Evolutionary conservation across 139 green algal genomes (phyloP), one percentile per base, ranked within the genome.

Genomic region (Trebouxia sp.): DNA sequence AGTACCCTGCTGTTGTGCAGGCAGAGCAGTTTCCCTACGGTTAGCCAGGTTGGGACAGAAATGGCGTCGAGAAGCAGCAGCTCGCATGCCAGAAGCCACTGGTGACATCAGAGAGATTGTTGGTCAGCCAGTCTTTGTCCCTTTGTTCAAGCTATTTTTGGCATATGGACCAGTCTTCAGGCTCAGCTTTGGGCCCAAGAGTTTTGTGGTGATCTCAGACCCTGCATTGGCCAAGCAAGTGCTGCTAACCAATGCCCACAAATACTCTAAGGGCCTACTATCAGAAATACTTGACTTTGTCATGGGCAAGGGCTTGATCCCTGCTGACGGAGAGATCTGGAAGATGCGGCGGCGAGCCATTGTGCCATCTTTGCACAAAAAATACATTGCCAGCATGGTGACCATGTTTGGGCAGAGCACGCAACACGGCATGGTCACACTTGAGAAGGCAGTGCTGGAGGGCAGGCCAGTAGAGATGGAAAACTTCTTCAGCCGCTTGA

Each of bases 241-340:
- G 65, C 88, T 98, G 67, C 42, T 92, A 28, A 93, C 92, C 43
- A 98, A 98, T 85, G 95, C 95, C 5, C 84, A 86, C 75, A 94
- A 95, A 80, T 98, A 98, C 87, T 90, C 83, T 80, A 98, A 98
- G 85, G 95, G 93, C 11, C 75, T 98, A 17, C 90, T 98, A 42
- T 90, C 84, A 6, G 94, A 98, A 86, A 98, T 98, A 83, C 87
- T 98, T 62, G 92, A 98, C 66, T 97, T 97, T 90, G 92, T 98
- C 41, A 98, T 98, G 95, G 95, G 95, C 35, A 88, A 87, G 53
- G 96, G 80, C 15, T 48, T 84, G 22, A 98, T 98, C 62, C 96
- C 96, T 12, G 96, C 96, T 11, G 94, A 99, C 83, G 96, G 95
- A 0, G 94, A 98, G 80, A 81, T 95, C 3, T 98, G 95, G 95